Base-by-base conservation (phyloP, 352 stramenopile genomes). In the Phytophthora fragariaefolia region DNA sequence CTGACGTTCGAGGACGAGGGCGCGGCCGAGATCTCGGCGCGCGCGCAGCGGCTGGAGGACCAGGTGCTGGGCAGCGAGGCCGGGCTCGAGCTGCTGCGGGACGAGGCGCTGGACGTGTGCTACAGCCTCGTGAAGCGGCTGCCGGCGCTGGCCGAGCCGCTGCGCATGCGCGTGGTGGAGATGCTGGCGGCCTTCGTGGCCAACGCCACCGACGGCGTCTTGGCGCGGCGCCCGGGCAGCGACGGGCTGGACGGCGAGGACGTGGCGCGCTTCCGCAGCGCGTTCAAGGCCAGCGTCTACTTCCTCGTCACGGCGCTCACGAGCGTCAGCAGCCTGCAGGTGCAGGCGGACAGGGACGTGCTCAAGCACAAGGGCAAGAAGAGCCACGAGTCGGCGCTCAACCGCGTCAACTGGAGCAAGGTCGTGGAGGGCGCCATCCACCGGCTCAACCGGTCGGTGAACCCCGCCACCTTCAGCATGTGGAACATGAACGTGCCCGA, bases 401-500 rank as follows among this genome's bases (percentile, higher is more conserved):
- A 87, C 45, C 76, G 75, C 40, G 72, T 87, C 26, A 78, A 88
- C 48, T 93, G 85, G 85, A 73, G 70, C 18, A 89, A 89, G 61
- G 79, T 89, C 24, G 69, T 89, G 20, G 85, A 93, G 43, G 80
- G 64, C 10, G 77, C 79, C 15, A 71, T 92, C 46, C 68, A 82
- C 4, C 78, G 80, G 32, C 79, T 93, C 13, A 85, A 53, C 34
- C 85, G 83, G 27, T 92, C 83, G 6, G 75, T 93, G 27, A 82
- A 72, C 59, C 72, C 85, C 9, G 70, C 82, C 36, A 90, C 78
- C 2, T 93, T 93, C 42, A 61, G 66, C 17, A 76, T 95, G 49
- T 95, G 86, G 86, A 81, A 82, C 45, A 92, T 92, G 83, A 92
- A 90, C 20, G 65, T 91, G 4, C 86, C 86, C 1, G 86, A 95